phyloP scores from a whole-genome alignment of 495 filamentous ascomycete species.

The Xylaria grammica region DNA sequence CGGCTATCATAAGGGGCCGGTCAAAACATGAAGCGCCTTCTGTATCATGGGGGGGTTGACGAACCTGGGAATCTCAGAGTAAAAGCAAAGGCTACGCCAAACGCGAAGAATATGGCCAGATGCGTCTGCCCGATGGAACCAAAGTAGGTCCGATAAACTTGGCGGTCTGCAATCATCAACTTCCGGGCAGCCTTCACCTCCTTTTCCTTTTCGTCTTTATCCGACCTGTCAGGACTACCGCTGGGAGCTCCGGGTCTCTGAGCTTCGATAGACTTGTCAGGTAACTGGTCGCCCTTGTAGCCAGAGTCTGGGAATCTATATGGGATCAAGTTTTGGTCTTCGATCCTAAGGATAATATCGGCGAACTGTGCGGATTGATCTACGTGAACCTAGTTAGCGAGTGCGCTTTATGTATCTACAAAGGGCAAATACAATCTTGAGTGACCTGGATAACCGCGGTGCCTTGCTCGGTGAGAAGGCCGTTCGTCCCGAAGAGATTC shows the following conservation, averaged over 20 bases:
- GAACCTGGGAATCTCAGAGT: conserved; percentile 19
- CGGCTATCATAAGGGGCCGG: conserved; percentile 20
- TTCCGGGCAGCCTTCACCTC: neutral
- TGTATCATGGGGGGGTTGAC: conserved; percentile 20
- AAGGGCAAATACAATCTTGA: conserved; percentile 11
- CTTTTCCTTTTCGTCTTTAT: neutral
- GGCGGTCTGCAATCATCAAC: conserved; percentile 16
- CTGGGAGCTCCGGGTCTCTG: neutral
- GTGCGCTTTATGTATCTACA: neutral
- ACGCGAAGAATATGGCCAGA: conserved; percentile 11
- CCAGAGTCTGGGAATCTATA: neutral
- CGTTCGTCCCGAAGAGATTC: conserved; percentile 19
- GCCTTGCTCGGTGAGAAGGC: conserved; percentile 15
- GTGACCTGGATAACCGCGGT: conserved; percentile 15
- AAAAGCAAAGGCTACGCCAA: conserved; percentile 14
- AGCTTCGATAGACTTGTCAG: neutral
- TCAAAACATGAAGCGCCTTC: neutral
- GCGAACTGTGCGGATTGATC: conserved; percentile 11
- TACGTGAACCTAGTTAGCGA: neutral
- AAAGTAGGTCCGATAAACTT: conserved; percentile 24
- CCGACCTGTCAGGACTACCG: neutral
- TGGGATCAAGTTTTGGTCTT: neutral
- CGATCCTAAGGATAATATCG: conserved; percentile 6
- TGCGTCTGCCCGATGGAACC: conserved; percentile 9
- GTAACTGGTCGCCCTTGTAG: neutral